Conservation (phyloP, 2,329 filamentous ascomycete species). For the Beauveria bassiana region DNA sequence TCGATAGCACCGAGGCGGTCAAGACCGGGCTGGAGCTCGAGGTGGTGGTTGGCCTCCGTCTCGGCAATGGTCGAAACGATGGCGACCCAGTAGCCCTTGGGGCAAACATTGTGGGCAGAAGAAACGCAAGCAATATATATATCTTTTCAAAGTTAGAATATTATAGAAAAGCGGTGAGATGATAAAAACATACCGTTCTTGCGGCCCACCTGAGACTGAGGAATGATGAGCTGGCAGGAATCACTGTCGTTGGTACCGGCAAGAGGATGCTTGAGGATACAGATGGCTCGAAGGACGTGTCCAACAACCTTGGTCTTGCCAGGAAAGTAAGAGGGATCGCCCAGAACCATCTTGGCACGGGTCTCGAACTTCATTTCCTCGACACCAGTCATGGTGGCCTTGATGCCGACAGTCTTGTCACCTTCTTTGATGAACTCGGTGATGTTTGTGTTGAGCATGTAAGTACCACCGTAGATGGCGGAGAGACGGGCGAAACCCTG, state of each 20-base stretch:
- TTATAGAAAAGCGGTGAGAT: neutral
- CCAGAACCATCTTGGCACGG: conserved; percentile 91
- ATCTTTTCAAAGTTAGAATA: conserved; percentile 42
- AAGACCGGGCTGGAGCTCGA: conserved; percentile 87
- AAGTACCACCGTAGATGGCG: conserved; percentile 96
- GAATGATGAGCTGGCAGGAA: conserved; percentile 92
- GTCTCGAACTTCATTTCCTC: conserved; percentile 94
- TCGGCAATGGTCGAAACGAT: conserved; percentile 98
- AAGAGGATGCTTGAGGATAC: conserved; percentile 91
- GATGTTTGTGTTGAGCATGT: conserved; percentile 96
- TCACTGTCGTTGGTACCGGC: conserved; percentile 83
- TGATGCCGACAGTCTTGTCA: conserved; percentile 86
- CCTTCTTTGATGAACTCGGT: conserved; percentile 83
- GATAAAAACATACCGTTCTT: conserved; percentile 67
- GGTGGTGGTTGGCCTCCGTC: conserved; percentile 82
- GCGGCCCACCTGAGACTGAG: conserved; percentile 91
- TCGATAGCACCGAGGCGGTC: conserved; percentile 89
- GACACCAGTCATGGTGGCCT: conserved; percentile 88
- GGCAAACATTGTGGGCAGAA: conserved; percentile 94
- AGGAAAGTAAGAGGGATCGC: conserved; percentile 94
- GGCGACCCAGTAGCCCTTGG: conserved; percentile 97
- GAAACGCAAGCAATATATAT: conserved; percentile 97
- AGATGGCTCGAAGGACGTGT: conserved; percentile 92
- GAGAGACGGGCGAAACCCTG: conserved; percentile 96
- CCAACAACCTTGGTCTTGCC: conserved; percentile 80